phyloP scores from a whole-genome alignment of 805 yeast genomes.

The Wickerhamiella shivajii region DNA sequence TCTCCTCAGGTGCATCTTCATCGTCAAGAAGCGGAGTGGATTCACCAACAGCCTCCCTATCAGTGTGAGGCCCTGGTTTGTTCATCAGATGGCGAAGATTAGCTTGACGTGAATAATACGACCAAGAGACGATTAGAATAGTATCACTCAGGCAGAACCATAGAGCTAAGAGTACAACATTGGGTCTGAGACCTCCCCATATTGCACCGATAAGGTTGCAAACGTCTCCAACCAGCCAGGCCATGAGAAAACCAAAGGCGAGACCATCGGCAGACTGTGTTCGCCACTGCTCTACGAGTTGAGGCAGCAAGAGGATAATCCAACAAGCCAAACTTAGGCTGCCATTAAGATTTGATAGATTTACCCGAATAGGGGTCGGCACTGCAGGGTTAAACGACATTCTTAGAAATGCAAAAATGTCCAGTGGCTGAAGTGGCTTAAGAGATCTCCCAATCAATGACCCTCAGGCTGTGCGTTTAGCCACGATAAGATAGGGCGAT shows the following conservation, averaged over 20 bases:
- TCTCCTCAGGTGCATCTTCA: slow-evolving; percentile 4
- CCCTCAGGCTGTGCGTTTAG: no score
- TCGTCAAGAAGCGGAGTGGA: slow-evolving; percentile 15
- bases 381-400: background rate
- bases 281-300: slow-evolving; percentile 68
- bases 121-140: slow-evolving; percentile 40
- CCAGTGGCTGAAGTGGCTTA: background rate
- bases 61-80: background rate
- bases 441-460: no score
- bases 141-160: slow-evolving; percentile 68
- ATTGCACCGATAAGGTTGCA: slow-evolving; percentile 52
- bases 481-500: no score
- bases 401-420: background rate
- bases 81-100: slow-evolving; percentile 4
- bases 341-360: slow-evolving; percentile 50
- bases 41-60: background rate
- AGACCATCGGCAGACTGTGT: slow-evolving; percentile 60
- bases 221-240: slow-evolving; percentile 63
- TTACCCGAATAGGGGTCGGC: slow-evolving; percentile 25
- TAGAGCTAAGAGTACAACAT: slow-evolving; percentile 51
- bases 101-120: slow-evolving; percentile 32
- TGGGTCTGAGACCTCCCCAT: slow-evolving; percentile 57
- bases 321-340: slow-evolving; percentile 64
- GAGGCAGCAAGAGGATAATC: slow-evolving; percentile 64
- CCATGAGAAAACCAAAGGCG: slow-evolving; percentile 46